Conservation (phyloP, 345 rosid species). For the Rhodamnia argentea region DNA sequence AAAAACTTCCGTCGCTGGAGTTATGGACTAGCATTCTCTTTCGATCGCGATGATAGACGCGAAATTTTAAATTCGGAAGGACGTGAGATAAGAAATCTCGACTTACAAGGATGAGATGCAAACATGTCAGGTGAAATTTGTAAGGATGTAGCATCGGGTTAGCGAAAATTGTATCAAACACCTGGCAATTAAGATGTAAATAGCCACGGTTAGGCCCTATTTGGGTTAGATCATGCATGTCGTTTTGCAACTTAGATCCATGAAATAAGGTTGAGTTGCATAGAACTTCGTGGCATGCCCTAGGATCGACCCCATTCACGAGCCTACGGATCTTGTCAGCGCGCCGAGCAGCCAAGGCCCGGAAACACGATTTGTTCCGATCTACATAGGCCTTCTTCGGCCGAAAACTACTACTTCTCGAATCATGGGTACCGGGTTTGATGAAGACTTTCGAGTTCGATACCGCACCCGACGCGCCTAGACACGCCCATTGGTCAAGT, state of each 20-base stretch:
- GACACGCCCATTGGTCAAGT: not conserved
- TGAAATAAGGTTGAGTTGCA: not conserved
- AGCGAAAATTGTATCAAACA: accelerated
- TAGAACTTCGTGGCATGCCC: not conserved
- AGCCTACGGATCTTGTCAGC: not conserved
- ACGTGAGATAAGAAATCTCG: no score
- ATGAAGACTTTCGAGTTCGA: not conserved
- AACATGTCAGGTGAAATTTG: not conserved
- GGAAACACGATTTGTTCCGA: not conserved
- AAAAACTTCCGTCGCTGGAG: not conserved
- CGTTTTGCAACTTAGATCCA: not conserved
- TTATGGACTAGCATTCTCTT: not conserved
- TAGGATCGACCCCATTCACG: not conserved
- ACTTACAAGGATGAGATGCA: not conserved
- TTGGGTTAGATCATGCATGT: not conserved
- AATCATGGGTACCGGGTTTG: not conserved
- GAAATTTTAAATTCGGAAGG: not conserved
- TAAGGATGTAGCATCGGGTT: not conserved
- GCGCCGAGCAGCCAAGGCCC: not conserved
- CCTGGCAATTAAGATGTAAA: not conserved
- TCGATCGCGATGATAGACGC: accelerated
- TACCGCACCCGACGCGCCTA: not conserved
- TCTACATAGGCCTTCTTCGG: not conserved
- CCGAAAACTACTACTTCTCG: no score
- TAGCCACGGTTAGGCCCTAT: not conserved